phyloP scores from a whole-genome alignment of 2,329 filamentous ascomycete species.

The Ceratocystis papillata region DNA sequence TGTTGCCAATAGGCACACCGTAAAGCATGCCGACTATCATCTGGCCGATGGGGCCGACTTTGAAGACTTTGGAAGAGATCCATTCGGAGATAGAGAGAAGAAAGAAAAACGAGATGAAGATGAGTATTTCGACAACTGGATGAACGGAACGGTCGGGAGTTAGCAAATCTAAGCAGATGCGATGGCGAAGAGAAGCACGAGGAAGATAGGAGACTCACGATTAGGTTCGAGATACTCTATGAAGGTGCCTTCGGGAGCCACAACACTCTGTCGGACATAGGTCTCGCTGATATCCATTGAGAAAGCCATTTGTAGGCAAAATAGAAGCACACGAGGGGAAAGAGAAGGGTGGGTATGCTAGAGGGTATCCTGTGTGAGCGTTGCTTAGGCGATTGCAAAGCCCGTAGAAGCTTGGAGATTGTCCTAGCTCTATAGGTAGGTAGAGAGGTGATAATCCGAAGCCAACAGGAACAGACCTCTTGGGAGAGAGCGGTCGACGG shows the following conservation, averaged over 20 bases:
- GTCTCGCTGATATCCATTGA: conserved; percentile 3
- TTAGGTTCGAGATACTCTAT: conserved; percentile 34
- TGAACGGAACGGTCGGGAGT: not conserved
- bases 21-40: conserved; percentile 40
- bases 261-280: not conserved
- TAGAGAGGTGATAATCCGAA: not conserved
- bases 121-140: conserved; percentile 34
- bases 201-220: conserved; percentile 27
- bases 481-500: not conserved
- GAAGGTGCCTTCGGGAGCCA: conserved; percentile 27
- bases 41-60: conserved; percentile 38
- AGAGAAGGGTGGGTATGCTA: not conserved
- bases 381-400: not conserved
- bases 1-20: conserved; percentile 37
- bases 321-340: too few species aligned
- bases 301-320: not conserved
- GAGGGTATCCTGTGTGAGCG: not conserved
- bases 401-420: conserved; percentile 4
- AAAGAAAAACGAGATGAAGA: conserved; percentile 38
- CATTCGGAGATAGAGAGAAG: conserved; percentile 36
- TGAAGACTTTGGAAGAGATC: conserved; percentile 34
- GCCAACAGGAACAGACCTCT: not conserved
- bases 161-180: conserved; percentile 3
- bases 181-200: not conserved
- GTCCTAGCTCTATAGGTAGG: conserved; percentile 8